Evolutionary conservation across 805 yeast species (phyloP), one percentile per base, ranked within the genome.

Genomic region (Kurtzmaniella cleridarum): DNA sequence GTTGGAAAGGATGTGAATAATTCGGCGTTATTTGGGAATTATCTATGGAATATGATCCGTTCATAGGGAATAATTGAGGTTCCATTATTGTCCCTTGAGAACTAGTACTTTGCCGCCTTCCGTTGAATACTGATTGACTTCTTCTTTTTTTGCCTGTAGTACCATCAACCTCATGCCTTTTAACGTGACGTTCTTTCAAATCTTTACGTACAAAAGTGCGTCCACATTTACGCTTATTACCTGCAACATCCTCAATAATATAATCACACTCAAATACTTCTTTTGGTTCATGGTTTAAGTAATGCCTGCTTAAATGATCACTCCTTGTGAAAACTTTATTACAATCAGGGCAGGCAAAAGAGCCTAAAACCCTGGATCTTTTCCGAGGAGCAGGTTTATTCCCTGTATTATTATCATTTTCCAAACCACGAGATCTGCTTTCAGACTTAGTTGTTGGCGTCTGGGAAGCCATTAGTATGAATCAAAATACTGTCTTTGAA

Each of bases 201-300:
- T 81, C 88, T 40, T 67, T 71, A 30, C 88, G 58, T 0, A 81
- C 87, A 62, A 81, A 81, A 0, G 81, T 75, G 54, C 77, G 78
- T 1, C 68, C 63, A 52, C 88, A 81, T 3, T 61, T 59, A 9
- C 69, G 61, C 55, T 66, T 66, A 20, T 40, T 44, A 3, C 70
- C 70, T 14, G 54, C 58, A 24, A 48, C 51, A 30, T 51, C 76
- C 66, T 45, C 80, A 40, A 61, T 62, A 53, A 47, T 58, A 42
- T 51, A 78, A 70, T 56, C 84, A 53, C 88, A 81, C 18, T 62
- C 64, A 50, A 69, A 79, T 9, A 80, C 76, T 38, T 73, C 73
- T 34, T 62, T 68, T 3, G 74, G 74, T 38, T 32, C 47, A 35
- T 81, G 87, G 51, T 81, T 81, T 36, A 81, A 62, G 49, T 76